Evolutionary conservation across 2,329 filamentous ascomycete genomes (phyloP).

Genomic region (Kalmusia sp.): DNA sequence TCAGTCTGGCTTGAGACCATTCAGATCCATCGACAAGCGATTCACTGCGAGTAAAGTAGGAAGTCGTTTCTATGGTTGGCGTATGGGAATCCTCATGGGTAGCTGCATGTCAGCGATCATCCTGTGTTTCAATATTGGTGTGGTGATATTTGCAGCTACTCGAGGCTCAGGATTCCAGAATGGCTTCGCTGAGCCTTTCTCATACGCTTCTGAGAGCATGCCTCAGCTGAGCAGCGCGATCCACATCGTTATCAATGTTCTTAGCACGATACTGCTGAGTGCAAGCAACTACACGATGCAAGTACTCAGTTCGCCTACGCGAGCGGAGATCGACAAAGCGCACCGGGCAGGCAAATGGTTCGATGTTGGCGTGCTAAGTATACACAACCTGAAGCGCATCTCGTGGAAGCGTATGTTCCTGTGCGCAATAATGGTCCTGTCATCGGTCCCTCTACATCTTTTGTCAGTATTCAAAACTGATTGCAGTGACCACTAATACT

Average conservation of each 20-base stretch:
- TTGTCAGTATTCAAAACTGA: slow-evolving; percentile 26
- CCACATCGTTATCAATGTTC: slow-evolving; percentile 57
- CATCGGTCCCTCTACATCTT: slow-evolving; percentile 44
- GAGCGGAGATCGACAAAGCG: slow-evolving; percentile 15
- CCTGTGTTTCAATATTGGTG: slow-evolving; percentile 11
- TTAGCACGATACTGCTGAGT: slow-evolving; percentile 38
- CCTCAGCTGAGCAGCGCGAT: slow-evolving; percentile 21
- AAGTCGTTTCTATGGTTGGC: too few relatives aligned
- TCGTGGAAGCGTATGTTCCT: slow-evolving; percentile 4
- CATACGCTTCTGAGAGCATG: background rate
- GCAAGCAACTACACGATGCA: slow-evolving; percentile 30
- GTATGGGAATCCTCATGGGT: slow-evolving; percentile 12
- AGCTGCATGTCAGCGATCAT: slow-evolving; percentile 10
- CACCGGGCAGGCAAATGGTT: slow-evolving; percentile 47
- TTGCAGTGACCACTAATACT: background rate
- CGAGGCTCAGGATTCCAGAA: background rate
- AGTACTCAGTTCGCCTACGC: slow-evolving; percentile 18
- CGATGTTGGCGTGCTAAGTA: slow-evolving; percentile 48
- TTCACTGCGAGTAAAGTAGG: too few relatives aligned
- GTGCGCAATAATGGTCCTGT: slow-evolving; percentile 18
- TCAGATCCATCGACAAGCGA: too few relatives aligned
- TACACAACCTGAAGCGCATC: slow-evolving; percentile 42
- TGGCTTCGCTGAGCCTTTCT: background rate
- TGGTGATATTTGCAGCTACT: slow-evolving; percentile 3
- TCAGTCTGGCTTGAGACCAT: too few relatives aligned